Evolutionary conservation across 2,329 filamentous ascomycete species (phyloP), one percentile per base, ranked within the genome.

Genomic region (Neurospora crassa): DNA sequence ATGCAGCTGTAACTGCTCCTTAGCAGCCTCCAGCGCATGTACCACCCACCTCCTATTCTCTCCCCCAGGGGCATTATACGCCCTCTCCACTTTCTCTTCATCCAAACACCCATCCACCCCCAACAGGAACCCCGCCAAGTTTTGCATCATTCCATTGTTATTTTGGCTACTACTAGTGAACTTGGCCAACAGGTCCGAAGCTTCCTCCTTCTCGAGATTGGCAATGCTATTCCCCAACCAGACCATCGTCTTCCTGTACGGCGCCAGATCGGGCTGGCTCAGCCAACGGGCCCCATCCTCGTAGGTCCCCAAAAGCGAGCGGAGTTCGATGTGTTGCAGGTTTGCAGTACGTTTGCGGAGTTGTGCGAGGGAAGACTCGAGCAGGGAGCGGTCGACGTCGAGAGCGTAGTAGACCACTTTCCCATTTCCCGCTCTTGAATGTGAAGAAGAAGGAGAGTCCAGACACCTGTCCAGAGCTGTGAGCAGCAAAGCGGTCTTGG

Each of bases 151-250:
- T 2, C 20, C 67, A 16, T 53, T 5, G 1, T 37, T 24, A 24
- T 24, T 37, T 20, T 47, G 20, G 10, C 29, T 29, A 24, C 29
- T 29, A 29, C 67, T 59, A 7, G 45, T 69, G 34, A 70, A 73
- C 1, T 69, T 70, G 24, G 45, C 45, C 14, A 73, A 37, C 1
- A 73, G 40, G 20, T 47, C 20, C 16, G 69, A 41, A 6, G 71
- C 72, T 37, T 67, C 71, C 11, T 45, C 20, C 67, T 71, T 34
- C 29, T 70, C 69, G 12, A 41, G 68, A 34, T 73, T 73, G 71
- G 69, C 42, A 5, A 73, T 73, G 69, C 71, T 73, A 43, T 59
- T 73, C 4, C 72, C 72, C 10, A 73, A 41, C 68, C 71, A 73
- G 1, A 73, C 29, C 24, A 73, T 37, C 4, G 71, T 70, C 53